These are phyloP conservation scores for Colletotrichum kahawae DNA, from an alignment of 2,329 filamentous ascomycete genomes.

Conservation along the genomic window DNA sequence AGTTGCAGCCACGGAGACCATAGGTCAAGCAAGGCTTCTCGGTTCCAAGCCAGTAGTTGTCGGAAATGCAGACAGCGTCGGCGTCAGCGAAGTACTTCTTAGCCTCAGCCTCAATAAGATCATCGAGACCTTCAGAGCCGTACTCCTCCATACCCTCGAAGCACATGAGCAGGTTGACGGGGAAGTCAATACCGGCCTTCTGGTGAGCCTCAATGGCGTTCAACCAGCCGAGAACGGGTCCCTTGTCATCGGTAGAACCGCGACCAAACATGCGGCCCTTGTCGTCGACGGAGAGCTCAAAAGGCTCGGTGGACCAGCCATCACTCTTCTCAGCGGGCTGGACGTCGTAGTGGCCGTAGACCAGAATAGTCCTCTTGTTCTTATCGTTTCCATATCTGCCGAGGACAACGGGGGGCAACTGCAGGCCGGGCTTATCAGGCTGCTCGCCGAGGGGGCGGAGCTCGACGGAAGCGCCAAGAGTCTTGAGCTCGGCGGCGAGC, in stretches of 20 bases:
- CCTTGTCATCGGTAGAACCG: conserved; percentile 97
- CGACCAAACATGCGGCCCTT: conserved; percentile 96
- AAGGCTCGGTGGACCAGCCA: conserved; percentile 95
- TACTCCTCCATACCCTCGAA: conserved; percentile 99
- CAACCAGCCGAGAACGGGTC: conserved; percentile 94
- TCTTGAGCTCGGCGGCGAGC: conserved; percentile 81
- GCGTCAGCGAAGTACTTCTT: conserved; percentile 95
- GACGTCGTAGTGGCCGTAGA: conserved; percentile 99
- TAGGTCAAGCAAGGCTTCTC: conserved; percentile 99
- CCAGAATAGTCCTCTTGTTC: conserved; percentile 91
- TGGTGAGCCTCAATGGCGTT: conserved; percentile 98
- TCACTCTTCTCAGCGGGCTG: conserved; percentile 93
- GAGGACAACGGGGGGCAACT: conserved; percentile 91
- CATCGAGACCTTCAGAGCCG: conserved; percentile 93
- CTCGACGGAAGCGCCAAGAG: conserved; percentile 86
- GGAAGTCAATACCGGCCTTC: conserved; percentile 91
- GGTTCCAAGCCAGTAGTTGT: conserved; percentile 99
- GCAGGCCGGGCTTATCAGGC: conserved; percentile 86
- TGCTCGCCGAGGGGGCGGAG: conserved; percentile 89
- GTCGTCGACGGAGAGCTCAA: conserved; percentile 84
- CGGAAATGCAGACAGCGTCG: conserved; percentile 96
- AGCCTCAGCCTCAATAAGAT: conserved; percentile 89
- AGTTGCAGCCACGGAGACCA: conserved; percentile 95
- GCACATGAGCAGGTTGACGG: conserved; percentile 98
- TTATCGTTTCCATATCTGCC: conserved; percentile 91